Evolutionary conservation across 2,329 filamentous ascomycete species (phyloP).

Genomic region (Cylindrodendrum hubeiense): DNA sequence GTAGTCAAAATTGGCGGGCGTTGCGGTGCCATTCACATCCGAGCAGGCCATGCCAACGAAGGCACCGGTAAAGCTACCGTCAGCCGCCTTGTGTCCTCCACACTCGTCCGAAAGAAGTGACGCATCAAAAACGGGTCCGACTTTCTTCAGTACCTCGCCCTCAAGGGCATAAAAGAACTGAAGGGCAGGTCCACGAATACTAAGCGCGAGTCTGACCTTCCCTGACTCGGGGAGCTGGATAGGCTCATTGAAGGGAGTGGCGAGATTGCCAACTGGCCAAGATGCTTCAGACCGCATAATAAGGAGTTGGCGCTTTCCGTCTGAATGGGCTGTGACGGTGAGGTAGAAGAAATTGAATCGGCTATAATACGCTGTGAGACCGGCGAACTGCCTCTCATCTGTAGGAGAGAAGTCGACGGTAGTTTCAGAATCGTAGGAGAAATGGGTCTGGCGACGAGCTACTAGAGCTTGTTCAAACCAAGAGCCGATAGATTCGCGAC

Average conservation of each 20-base stretch:
- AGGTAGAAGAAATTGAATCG: constrained; percentile 76
- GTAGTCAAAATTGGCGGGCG: constrained; percentile 63
- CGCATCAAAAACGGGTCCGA: constrained; percentile 69
- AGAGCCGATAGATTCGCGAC: constrained; percentile 66
- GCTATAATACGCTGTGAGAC: constrained; percentile 72
- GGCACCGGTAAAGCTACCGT: constrained; percentile 74
- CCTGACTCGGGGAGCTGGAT: constrained; percentile 65
- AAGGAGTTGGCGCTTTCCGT: constrained; percentile 68
- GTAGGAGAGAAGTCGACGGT: constrained; percentile 63
- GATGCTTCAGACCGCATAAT: constrained; percentile 69
- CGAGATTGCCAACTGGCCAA: constrained; percentile 64
- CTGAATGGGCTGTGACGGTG: constrained; percentile 66
- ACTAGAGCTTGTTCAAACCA: constrained; percentile 71
- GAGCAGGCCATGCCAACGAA: constrained; percentile 69
- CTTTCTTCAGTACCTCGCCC: constrained; percentile 56
- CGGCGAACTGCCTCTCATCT: constrained; percentile 72
- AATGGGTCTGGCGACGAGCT: constrained; percentile 68
- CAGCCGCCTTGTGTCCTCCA: constrained; percentile 66
- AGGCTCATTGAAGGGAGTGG: constrained; percentile 55
- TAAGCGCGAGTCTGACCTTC: constrained; percentile 64
- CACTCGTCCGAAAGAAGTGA: constrained; percentile 73
- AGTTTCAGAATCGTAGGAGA: constrained; percentile 72
- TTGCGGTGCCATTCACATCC: constrained; percentile 65
- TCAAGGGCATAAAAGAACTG: constrained; percentile 70
- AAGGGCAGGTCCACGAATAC: constrained; percentile 62